Conservation (phyloP, 768 basidiomycete genomes). For the Termitomyces sp. region DNA sequence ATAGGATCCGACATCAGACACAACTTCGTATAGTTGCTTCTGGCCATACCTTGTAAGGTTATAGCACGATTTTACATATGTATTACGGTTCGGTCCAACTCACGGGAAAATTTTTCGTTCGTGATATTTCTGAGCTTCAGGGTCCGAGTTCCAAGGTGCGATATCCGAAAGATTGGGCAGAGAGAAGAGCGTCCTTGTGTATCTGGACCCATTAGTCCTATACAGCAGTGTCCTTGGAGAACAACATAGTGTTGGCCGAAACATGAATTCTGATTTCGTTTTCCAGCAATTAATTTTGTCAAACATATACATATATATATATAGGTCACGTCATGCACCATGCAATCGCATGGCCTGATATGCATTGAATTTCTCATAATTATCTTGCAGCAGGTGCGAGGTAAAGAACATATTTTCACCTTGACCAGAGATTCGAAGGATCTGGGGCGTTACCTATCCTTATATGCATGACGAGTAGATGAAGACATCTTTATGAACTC, state of each 20-base stretch:
- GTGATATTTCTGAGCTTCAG: conserved; percentile 61
- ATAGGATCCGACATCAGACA: conserved; percentile 86
- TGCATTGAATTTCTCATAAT: background rate
- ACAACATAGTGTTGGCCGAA: conserved; percentile 8
- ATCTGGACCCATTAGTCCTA: background rate
- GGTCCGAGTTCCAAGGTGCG: conserved; percentile 29
- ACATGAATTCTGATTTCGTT: background rate
- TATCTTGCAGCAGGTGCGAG: background rate
- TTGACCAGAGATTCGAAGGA: background rate
- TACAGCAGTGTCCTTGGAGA: conserved; percentile 5
- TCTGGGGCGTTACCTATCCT: background rate
- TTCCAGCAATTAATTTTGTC: background rate
- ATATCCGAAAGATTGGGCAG: conserved; percentile 45
- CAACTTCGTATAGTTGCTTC: conserved; percentile 76
- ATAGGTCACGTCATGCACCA: no score
- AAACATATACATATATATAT: background rate
- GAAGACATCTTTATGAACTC: conserved; percentile 4
- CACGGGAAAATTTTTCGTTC: conserved; percentile 89
- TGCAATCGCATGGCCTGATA: background rate
- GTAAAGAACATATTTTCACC: background rate
- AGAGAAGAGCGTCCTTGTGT: conserved; percentile 37
- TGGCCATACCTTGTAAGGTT: conserved; percentile 58
- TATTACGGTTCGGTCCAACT: conserved; percentile 26
- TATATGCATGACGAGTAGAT: background rate
- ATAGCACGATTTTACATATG: background rate